These are phyloP conservation scores for Hypoxylon sp. DNA, from an alignment of 2,329 filamentous ascomycete species.

Conservation along the genomic window DNA sequence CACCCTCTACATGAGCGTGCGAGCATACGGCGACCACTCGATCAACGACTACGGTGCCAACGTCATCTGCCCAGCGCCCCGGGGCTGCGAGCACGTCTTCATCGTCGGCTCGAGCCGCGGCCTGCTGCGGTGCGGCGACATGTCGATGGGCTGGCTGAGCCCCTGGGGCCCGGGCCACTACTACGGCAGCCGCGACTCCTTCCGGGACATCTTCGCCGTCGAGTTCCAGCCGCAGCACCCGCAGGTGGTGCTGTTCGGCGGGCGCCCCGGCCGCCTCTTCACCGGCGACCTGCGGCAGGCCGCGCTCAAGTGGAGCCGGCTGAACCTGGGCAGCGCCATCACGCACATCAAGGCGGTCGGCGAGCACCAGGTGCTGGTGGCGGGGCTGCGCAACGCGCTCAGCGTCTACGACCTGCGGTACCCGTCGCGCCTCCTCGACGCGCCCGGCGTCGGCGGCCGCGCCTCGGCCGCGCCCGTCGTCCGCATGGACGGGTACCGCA, in stretches of 20 bases:
- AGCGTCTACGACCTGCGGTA: constrained; percentile 66
- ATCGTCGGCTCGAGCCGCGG: constrained; percentile 58
- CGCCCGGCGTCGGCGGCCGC: neutral
- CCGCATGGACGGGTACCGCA: constrained; percentile 58
- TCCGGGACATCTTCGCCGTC: constrained; percentile 56
- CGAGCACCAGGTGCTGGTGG: constrained; percentile 59
- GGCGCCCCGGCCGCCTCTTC: constrained; percentile 57
- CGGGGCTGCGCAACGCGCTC: constrained; percentile 59
- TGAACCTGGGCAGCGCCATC: constrained; percentile 50
- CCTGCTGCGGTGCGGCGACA: constrained; percentile 51
- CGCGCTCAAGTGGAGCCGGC: constrained; percentile 31
- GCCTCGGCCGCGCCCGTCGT: constrained; percentile 52
- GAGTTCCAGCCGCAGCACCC: constrained; percentile 56
- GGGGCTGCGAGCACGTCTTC: constrained; percentile 50
- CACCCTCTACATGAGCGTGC: constrained; percentile 4
- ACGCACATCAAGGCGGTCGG: constrained; percentile 60
- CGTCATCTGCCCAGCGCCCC: constrained; percentile 49
- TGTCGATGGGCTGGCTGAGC: constrained; percentile 48
- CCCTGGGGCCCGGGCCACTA: constrained; percentile 34
- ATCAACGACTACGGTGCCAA: constrained; percentile 50
- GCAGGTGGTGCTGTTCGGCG: constrained; percentile 59
- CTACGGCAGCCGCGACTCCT: constrained; percentile 27
- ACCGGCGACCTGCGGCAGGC: constrained; percentile 54
- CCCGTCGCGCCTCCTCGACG: neutral
- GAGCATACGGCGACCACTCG: constrained; percentile 25